phyloP scores from a whole-genome alignment of 495 filamentous ascomycete genomes.

The Hyphodiscus hymeniophilus region DNA sequence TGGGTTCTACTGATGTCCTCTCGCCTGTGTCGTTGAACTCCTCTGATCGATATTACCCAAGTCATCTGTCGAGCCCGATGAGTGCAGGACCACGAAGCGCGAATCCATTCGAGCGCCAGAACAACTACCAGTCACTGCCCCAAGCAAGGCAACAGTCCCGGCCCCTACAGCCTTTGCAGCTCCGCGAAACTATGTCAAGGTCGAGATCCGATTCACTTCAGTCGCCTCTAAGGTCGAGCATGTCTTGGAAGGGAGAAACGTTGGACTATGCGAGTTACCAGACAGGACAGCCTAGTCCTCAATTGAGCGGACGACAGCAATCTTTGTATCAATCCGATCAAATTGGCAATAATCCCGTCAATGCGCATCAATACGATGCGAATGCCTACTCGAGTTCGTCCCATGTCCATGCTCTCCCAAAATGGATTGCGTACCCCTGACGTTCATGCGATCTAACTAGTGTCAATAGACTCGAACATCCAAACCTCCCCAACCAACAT shows the following conservation, averaged over 20 bases:
- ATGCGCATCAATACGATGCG: slow-evolving; percentile 38
- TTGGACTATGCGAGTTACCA: slow-evolving; percentile 44
- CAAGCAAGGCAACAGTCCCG: slow-evolving; percentile 36
- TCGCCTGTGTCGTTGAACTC: slow-evolving; percentile 45
- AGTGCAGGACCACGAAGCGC: slow-evolving; percentile 41
- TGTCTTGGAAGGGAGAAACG: slow-evolving; percentile 53
- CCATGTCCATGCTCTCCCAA: slow-evolving; percentile 17
- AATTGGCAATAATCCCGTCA: slow-evolving; percentile 29
- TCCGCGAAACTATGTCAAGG: slow-evolving; percentile 51
- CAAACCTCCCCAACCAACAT: slow-evolving; percentile 30
- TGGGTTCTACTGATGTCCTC: slow-evolving; percentile 41
- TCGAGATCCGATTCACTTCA: slow-evolving; percentile 50
- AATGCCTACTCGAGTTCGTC: slow-evolving; percentile 44
- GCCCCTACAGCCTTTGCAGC: slow-evolving; percentile 48
- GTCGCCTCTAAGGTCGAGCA: slow-evolving; percentile 50
- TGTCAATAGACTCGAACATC: slow-evolving; percentile 15
- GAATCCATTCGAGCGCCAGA: slow-evolving; percentile 46
- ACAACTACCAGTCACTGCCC: slow-evolving; percentile 35
- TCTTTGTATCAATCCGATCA: slow-evolving; percentile 33
- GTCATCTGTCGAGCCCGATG: slow-evolving; percentile 37
- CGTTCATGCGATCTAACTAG: slow-evolving; percentile 8
- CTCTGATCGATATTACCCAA: slow-evolving; percentile 43
- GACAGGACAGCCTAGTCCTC: slow-evolving; percentile 32
- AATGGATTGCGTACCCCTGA: slow-evolving; percentile 8
- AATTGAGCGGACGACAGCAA: slow-evolving; percentile 34